Evolutionary conservation across 106 monocot species (phyloP), one percentile per base, ranked within the genome.

Genomic region (Chionographis japonica): DNA sequence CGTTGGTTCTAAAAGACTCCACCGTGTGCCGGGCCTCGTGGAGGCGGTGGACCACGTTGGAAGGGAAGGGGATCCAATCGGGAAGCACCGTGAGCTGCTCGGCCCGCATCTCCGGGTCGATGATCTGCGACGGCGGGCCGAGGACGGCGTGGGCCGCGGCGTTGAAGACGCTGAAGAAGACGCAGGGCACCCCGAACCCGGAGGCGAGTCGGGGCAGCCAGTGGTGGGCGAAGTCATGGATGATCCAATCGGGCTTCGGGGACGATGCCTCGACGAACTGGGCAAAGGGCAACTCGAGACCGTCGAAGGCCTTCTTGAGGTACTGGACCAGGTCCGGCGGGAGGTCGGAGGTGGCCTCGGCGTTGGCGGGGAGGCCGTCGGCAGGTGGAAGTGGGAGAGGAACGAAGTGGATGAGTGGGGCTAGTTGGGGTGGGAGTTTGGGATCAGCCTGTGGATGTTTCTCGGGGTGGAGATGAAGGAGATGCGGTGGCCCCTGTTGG

Each of bases 401-500:
- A 4, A 88, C 54, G 15, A 88, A 54, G 58, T 75, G 9, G 12
- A 88, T 64, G 67, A 71, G 79, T 3, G 52, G 67, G 15, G 83
- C 49, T 13, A 81, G 40, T 16, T 38, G 12, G 8, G 40, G 60
- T 27, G 75, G 73, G 70, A 55, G 20, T 11, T 38, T 49, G 12
- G 83, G 74, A 39, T n/a, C n/a, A 92, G 85, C 46, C 68, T 63
- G 12, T 62, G 54, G 62, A 83, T 51, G 84, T 86, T 89, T 19
- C 71, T 77, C 0, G 93, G 86, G 50, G 93, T 86, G 56, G 86
- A 72, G 20, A 93, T n/a, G 80, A 68, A 75, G 72, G 84, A 75
- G 72, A 88, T 68, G 8, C 27, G 71, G 75, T 88, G 81, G 63
- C 88, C 84, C 27, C 41, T 66, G 14, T 36, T 37, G 17, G 88